Evolutionary conservation across 805 yeast species (phyloP).

Genomic region (Candida nitratophila): DNA sequence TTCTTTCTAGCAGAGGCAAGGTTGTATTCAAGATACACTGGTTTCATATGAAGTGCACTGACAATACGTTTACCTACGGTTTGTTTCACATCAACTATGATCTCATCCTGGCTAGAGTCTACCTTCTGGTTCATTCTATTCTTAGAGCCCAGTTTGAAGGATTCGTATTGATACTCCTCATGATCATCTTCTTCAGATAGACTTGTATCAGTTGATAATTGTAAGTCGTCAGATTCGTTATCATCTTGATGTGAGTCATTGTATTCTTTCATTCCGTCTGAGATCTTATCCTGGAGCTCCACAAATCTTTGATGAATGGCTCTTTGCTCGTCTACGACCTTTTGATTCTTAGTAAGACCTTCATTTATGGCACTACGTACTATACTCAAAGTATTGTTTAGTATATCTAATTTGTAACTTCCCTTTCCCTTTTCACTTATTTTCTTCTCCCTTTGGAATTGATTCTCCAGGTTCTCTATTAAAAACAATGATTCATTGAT

Average conservation of each 20-base stretch:
- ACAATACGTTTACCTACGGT: conserved; percentile 7
- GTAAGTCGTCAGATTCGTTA: not conserved
- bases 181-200: not conserved
- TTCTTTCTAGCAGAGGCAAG: conserved; percentile 19
- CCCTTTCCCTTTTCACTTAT: not conserved
- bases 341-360: conserved; percentile 7
- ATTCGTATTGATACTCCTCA: not conserved
- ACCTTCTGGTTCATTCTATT: not conserved
- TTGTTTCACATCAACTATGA: not conserved
- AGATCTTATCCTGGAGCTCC: not conserved
- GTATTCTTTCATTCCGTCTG: not conserved
- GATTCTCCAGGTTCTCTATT: conserved; percentile 19
- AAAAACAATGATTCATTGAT: conserved; percentile 32
- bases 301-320: conserved; percentile 3
- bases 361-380: conserved; percentile 16
- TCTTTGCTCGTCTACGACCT: conserved; percentile 2
- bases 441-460: conserved; percentile 3
- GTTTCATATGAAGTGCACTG: conserved; percentile 16
- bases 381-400: conserved; percentile 8
- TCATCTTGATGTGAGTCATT: not conserved
- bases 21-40: conserved; percentile 20
- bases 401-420: not conserved
- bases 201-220: not conserved
- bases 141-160: not conserved
- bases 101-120: not conserved